Evolutionary conservation across 192 early-diverging fungal species (phyloP), one percentile per base, ranked within the genome.

Genomic region (Polychytrium aggregatum): DNA sequence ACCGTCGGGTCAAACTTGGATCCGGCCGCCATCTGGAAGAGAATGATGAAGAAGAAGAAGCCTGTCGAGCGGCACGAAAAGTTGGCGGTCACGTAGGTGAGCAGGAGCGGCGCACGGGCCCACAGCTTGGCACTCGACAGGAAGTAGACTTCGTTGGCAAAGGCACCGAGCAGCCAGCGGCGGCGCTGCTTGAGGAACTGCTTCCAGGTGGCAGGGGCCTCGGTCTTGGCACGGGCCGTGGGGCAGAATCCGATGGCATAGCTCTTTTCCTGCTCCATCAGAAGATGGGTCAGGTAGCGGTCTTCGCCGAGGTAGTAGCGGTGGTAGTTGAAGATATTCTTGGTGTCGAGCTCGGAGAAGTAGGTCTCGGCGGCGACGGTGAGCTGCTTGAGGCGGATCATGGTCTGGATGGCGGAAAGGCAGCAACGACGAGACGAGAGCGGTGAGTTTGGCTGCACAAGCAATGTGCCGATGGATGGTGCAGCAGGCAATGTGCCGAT

Each of bases 281-380:
- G 48, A 35, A 72, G 41, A 36, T 72, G 70, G 35, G 70, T 72
- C 43, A 72, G 46, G 46, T 68, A 72, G 2, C 70, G 56, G 39
- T 72, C 70, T 42, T 72, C 70, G 17, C 70, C 70, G 24, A 72
- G 30, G 28, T 73, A 54, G 37, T 50, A 64, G 16, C 70, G 42
- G 10, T 47, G 47, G 43, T 63, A 72, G 39, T 72, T 65, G 47
- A 63, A 63, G 7, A 69, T 58, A 26, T 59, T 49, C 22, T 67
- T 54, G 21, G 53, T 57, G 13, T 29, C 31, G 7, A 52, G 54
- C 24, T 64, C 61, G 29, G 48, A 49, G 59, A 69, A 69, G 47
- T 69, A 69, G 22, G 31, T 21, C 21, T 50, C 33, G 17, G 55
- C 54, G 0, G 45, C 59, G 24, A 52, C 47, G 4, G 30, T 34